phyloP scores from a whole-genome alignment of 1,139 yeast genomes.

The Lodderomyces theae region DNA sequence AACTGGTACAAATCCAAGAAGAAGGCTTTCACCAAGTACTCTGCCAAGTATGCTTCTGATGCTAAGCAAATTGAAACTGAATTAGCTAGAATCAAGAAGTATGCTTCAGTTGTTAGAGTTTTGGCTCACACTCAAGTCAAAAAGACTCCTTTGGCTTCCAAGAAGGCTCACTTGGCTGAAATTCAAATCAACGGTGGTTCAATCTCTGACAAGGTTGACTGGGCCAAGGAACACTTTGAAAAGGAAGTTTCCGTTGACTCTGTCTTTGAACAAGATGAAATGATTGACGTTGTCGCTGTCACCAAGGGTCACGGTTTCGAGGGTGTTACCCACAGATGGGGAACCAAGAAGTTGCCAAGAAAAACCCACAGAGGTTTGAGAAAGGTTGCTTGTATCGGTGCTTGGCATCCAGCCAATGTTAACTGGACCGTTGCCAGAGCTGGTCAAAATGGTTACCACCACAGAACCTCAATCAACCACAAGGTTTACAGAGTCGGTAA shows the following conservation, averaged over 20 bases:
- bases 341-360: constrained; percentile 99
- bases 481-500: constrained; percentile 99
- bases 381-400: constrained; percentile 99
- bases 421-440: constrained; percentile 99
- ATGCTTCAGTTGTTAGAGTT: constrained; percentile 98
- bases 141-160: constrained; percentile 98
- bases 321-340: constrained; percentile 99
- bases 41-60: constrained; percentile 95
- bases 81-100: constrained; percentile 97
- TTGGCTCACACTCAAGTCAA: constrained; percentile 99
- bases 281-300: constrained; percentile 97
- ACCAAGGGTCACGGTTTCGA: constrained; percentile 99
- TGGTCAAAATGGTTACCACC: constrained; percentile 99
- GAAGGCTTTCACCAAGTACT: constrained; percentile 99
- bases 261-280: constrained; percentile 98
- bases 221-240: constrained; percentile 99
- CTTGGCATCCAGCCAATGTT: constrained; percentile 99
- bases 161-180: constrained; percentile 99
- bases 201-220: constrained; percentile 92
- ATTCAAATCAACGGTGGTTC: constrained; percentile 99
- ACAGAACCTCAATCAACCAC: constrained; percentile 99
- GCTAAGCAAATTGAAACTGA: constrained; percentile 91
- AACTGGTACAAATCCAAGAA: constrained; percentile 99
- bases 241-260: constrained; percentile 95
- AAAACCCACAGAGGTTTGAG: constrained; percentile 99